Evolutionary conservation across 306 rosid genomes (phyloP), one percentile per base, ranked within the genome.

Genomic region (Coriaria nepalensis): DNA sequence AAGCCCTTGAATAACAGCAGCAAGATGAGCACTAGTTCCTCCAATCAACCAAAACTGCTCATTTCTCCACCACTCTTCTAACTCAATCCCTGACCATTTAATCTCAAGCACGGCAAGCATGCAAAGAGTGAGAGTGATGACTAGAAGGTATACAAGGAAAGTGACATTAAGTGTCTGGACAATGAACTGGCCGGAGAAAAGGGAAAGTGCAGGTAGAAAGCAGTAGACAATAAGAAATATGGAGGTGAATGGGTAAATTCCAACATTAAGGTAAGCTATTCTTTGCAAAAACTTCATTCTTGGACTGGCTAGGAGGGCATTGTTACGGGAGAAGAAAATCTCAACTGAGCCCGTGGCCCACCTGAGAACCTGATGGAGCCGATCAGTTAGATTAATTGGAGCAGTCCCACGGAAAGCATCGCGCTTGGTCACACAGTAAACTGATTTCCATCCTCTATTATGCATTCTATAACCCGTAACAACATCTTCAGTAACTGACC

Each of bases 321-420:
- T 90, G 77, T 90, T 90, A 35, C 95, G 79, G 7, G 97, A 90
- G 78, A 90, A 90, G 74, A 90, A 90, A 34, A 90, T 90, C 64
- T 90, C 97, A 5, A 90, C 97, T 0, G 97, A 90, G 5, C 97
- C 97, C 5, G 95, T 90, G 53, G 97, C 95, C 97, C 97, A 90
- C 33, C 97, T 69, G 13, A 88, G 93, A 10, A 88, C 96, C 55
- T 88, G 96, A 64, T 88, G 96, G 48, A 88, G 70, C 71, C 96
- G 70, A 49, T 88, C 96, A 2, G 95, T 88, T 41, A 88, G 93
- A 68, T 88, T 88, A 59, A 88, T 88, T 0, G 96, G 96, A 61
- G 96, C 96, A 8, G 95, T 81, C 44, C 96, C 96, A 10, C 96
- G 86, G 59, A 88, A 88, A 12, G 96, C 96, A 45, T 88, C 96